Evolutionary conservation across 257 asterid genomes (phyloP), one percentile per base, ranked within the genome.

Genomic region (Parsonsia alboflavescens): DNA sequence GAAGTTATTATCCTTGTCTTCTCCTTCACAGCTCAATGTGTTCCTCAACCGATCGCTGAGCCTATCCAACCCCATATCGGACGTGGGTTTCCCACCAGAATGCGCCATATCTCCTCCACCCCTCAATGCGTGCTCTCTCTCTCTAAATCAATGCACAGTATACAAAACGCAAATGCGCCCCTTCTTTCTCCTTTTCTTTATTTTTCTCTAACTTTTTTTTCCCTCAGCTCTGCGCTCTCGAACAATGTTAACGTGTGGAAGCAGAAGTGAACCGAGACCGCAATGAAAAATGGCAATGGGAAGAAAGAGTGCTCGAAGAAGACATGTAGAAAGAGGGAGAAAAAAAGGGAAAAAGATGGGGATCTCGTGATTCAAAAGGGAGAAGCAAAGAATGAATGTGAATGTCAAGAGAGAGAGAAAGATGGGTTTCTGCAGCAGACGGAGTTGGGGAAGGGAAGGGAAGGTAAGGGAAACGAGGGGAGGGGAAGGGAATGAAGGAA

Each of bases 321-420:
- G 75, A 76, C 80, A 83, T 73, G 75, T 5, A 75, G 62, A 48
- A 56, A 52, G 22, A 77, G 67, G 24, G 64, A 59, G 73, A 71
- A 70, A 74, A 52, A 82, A 76, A 78, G 77, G 64, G 76, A 63
- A 21, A 70, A 57, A 68, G 84, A 86, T 77, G 89, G 88, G 87
- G 94, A 88, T 92, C 91, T 85, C 90, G 92, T 90, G 94, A 89
- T 73, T 78, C 77, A 75, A 82, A 84, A 75, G 85, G 85, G 71
- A 54, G 80, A 83, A 88, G 82, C 86, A 77, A 83, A 77, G 89
- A 85, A 86, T 87, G 90, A 86, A 86, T 86, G 90, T 79, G 90
- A 83, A 86, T 79, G 86, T 66, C 70, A 39, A 78, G 28, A 70
- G 69, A 73, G 45, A 59, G 6, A 50, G 45, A 59, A 3, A 50